phyloP scores from a whole-genome alignment of 257 asterid genomes.

The Henckelia pumila region DNA sequence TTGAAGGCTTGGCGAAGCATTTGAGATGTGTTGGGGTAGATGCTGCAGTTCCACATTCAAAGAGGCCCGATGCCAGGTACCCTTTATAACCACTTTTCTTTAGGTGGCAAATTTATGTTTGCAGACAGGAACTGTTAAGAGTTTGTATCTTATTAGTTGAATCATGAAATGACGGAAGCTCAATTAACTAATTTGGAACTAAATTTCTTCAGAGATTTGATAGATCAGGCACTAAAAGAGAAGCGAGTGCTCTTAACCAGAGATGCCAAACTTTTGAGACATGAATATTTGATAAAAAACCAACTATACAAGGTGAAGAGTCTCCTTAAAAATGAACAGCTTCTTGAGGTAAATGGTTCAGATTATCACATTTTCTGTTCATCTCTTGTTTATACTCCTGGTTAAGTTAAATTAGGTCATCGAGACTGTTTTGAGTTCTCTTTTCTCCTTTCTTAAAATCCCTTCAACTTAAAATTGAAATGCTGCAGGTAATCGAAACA shows the following conservation, averaged over 20 bases:
- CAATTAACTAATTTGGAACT: background rate
- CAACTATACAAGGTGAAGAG: slow-evolving; percentile 77
- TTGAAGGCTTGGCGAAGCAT: slow-evolving; percentile 95
- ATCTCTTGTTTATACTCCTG: background rate
- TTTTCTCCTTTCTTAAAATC: background rate
- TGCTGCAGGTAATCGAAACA: slow-evolving; percentile 68
- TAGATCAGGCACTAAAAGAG: slow-evolving; percentile 78
- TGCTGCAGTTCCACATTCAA: slow-evolving; percentile 78
- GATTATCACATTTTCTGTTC: background rate
- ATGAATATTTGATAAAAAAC: slow-evolving; percentile 68
- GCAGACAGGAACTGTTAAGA: background rate
- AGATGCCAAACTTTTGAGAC: slow-evolving; percentile 79
- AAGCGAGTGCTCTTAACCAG: slow-evolving; percentile 83
- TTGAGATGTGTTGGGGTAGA: slow-evolving; percentile 94
- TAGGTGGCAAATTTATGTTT: background rate
- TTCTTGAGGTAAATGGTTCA: slow-evolving; percentile 58
- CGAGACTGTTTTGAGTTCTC: background rate
- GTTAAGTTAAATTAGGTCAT: background rate
- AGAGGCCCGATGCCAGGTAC: slow-evolving; percentile 82
- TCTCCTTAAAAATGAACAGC: slow-evolving; percentile 80
- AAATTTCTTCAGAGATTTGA: slow-evolving; percentile 56
- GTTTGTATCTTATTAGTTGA: background rate
- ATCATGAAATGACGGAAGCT: background rate
- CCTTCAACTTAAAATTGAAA: background rate
- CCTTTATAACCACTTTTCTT: slow-evolving; percentile 15